These are phyloP conservation scores for Monosporascus sp. DNA, from an alignment of 2,329 filamentous ascomycete species.

Conservation along the genomic window DNA sequence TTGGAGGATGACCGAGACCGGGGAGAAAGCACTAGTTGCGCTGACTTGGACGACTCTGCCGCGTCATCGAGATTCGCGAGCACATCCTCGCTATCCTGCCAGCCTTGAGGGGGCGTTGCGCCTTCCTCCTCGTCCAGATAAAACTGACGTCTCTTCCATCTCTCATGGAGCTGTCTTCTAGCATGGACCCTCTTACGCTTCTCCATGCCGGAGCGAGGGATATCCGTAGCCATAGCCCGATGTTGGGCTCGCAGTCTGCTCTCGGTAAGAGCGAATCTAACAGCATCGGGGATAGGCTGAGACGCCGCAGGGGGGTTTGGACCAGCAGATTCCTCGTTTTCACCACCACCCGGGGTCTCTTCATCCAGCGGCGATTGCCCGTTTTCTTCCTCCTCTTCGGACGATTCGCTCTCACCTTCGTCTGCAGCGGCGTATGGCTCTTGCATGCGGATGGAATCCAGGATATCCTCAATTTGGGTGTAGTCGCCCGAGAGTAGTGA, in stretches of 20 bases:
- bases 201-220: slow-evolving; percentile 30
- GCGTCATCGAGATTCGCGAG: slow-evolving; percentile 32
- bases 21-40: slow-evolving; percentile 35
- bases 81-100: slow-evolving; percentile 55
- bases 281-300: slow-evolving; percentile 17
- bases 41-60: slow-evolving; percentile 39
- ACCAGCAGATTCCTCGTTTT: slow-evolving; percentile 10
- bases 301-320: slow-evolving; percentile 1
- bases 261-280: slow-evolving; percentile 30
- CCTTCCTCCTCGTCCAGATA: slow-evolving; percentile 86
- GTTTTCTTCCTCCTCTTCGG: slow-evolving; percentile 21
- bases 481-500: slow-evolving; percentile 24
- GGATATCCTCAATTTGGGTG: slow-evolving; percentile 24
- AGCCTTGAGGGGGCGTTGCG: slow-evolving; percentile 56
- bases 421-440: slow-evolving; percentile 10
- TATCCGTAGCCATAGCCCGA: slow-evolving; percentile 27
- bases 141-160: slow-evolving; percentile 73
- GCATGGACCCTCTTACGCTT: slow-evolving; percentile 36
- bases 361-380: slow-evolving; percentile 8
- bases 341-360: slow-evolving; percentile 9
- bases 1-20: slow-evolving; percentile 72
- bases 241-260: slow-evolving; percentile 34
- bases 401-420: slow-evolving; percentile 18
- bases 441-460: slow-evolving; percentile 24
- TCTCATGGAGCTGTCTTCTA: slow-evolving; percentile 55